Percentiles rank a stretch among this genome's conserved stretches.
Evolutionary conservation across 2,329 filamentous ascomycete species (phyloP).

Genomic region (Apiospora aurea): DNA sequence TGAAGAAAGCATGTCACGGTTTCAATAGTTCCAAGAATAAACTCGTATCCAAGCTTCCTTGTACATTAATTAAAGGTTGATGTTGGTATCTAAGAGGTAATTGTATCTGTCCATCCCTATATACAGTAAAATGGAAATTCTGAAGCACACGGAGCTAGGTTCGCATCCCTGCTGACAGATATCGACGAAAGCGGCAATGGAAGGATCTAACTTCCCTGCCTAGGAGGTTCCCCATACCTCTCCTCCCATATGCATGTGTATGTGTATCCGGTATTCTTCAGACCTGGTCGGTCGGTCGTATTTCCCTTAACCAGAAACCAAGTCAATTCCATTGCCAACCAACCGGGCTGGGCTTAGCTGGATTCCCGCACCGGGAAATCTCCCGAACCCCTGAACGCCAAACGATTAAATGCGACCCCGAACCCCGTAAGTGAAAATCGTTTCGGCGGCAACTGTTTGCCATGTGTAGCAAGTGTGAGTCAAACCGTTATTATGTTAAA

Average conservation of each 20-base stretch:
- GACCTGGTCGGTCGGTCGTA: background rate
- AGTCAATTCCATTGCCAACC: background rate
- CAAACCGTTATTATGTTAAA: background rate
- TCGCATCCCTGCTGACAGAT: background rate
- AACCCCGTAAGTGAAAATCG: background rate
- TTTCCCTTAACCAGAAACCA: background rate
- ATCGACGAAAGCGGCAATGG: background rate
- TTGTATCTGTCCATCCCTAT: background rate
- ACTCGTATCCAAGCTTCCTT: background rate
- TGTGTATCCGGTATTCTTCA: background rate
- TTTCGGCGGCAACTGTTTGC: background rate
- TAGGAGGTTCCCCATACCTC: background rate
- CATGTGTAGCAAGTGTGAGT: background rate
- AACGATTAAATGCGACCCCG: background rate
- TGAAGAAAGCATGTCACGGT: background rate
- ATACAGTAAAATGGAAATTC: background rate
- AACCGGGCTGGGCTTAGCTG: background rate
- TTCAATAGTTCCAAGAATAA: background rate
- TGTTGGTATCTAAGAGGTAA: constrained; percentile 2
- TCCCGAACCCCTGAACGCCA: background rate
- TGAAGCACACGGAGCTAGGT: background rate
- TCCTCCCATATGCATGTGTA: background rate
- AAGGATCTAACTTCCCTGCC: background rate
- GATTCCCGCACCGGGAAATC: background rate
- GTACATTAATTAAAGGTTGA: background rate